These are phyloP conservation scores for Trypethelium eluteriae DNA, from an alignment of 495 filamentous ascomycete genomes.

Conservation along the genomic window DNA sequence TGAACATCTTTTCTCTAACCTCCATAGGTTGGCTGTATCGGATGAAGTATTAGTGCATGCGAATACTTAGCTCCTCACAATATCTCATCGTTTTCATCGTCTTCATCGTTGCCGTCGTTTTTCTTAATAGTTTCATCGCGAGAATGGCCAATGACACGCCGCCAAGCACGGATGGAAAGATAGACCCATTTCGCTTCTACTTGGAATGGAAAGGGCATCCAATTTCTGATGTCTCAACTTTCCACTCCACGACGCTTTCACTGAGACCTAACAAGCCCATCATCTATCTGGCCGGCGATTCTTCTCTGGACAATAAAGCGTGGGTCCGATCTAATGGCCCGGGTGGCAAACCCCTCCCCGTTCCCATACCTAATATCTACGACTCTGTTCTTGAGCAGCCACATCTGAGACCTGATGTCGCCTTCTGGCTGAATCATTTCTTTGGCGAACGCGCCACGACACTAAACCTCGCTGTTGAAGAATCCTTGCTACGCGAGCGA, in stretches of 20 bases:
- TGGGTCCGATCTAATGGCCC: slow-evolving; percentile 28
- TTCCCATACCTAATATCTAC: slow-evolving; percentile 27
- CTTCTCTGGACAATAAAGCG: slow-evolving; percentile 34
- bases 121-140: too few species aligned
- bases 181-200: slow-evolving; percentile 28
- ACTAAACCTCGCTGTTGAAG: slow-evolving; percentile 32
- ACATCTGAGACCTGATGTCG: slow-evolving; percentile 28
- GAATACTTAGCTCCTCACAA: too few species aligned
- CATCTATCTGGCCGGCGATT: slow-evolving; percentile 33
- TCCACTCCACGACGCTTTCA: slow-evolving; percentile 15
- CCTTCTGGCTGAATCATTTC: slow-evolving; percentile 33
- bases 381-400: slow-evolving; percentile 19
- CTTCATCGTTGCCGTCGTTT: too few species aligned
- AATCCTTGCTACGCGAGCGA: slow-evolving; percentile 25
- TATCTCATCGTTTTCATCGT: too few species aligned
- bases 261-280: slow-evolving; percentile 23
- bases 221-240: slow-evolving; percentile 22
- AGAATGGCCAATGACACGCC: too few species aligned
- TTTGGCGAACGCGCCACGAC: slow-evolving; percentile 27
- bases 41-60: too few species aligned
- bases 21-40: too few species aligned
- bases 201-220: slow-evolving; percentile 32
- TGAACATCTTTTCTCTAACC: too few species aligned
- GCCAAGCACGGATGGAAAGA: slow-evolving; percentile 10
- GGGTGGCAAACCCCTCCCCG: slow-evolving; percentile 20